phyloP scores from a whole-genome alignment of 1,284 basidiomycete species.

The Cutaneotrichosporon dermatis region DNA sequence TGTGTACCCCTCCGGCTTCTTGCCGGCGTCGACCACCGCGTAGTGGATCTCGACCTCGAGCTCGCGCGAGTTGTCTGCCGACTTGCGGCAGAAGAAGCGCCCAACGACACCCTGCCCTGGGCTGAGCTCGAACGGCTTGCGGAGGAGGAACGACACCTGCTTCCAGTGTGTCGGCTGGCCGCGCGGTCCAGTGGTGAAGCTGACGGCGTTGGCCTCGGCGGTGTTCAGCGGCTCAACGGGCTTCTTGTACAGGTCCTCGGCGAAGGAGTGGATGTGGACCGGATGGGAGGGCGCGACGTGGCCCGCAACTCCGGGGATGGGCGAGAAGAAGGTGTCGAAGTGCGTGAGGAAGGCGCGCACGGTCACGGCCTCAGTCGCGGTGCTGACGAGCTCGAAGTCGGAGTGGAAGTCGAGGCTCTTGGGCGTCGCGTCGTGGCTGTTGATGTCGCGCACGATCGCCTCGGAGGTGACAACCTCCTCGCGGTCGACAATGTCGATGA shows the following conservation, averaged over 20 bases:
- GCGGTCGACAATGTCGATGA: slow-evolving; percentile 71
- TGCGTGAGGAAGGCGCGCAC: slow-evolving; percentile 79
- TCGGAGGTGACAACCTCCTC: slow-evolving; percentile 67
- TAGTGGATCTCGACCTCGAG: slow-evolving; percentile 88
- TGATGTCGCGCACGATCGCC: slow-evolving; percentile 63
- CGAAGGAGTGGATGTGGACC: slow-evolving; percentile 34
- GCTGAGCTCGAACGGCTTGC: slow-evolving; percentile 66
- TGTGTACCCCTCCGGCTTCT: slow-evolving; percentile 20
- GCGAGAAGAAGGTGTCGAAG: slow-evolving; percentile 88
- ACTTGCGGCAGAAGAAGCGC: slow-evolving; percentile 77
- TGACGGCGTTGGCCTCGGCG: slow-evolving; percentile 49
- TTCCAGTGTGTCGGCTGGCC: slow-evolving; percentile 95
- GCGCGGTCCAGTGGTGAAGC: slow-evolving; percentile 84
- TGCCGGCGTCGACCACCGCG: slow-evolving; percentile 12
- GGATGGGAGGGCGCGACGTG: slow-evolving; percentile 53
- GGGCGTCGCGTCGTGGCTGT: slow-evolving; percentile 60
- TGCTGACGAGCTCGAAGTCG: slow-evolving; percentile 65
- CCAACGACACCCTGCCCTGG: slow-evolving; percentile 71
- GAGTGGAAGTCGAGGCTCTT: slow-evolving; percentile 74
- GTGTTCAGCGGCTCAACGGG: slow-evolving; percentile 22
- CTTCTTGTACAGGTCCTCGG: slow-evolving; percentile 29
- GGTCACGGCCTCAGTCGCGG: slow-evolving; percentile 58
- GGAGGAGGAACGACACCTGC: slow-evolving; percentile 84
- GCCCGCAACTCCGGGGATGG: slow-evolving; percentile 49
- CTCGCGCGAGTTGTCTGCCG: slow-evolving; percentile 72